phyloP scores from a whole-genome alignment of 768 basidiomycete species.

The Sporobolomyces phaffii region DNA sequence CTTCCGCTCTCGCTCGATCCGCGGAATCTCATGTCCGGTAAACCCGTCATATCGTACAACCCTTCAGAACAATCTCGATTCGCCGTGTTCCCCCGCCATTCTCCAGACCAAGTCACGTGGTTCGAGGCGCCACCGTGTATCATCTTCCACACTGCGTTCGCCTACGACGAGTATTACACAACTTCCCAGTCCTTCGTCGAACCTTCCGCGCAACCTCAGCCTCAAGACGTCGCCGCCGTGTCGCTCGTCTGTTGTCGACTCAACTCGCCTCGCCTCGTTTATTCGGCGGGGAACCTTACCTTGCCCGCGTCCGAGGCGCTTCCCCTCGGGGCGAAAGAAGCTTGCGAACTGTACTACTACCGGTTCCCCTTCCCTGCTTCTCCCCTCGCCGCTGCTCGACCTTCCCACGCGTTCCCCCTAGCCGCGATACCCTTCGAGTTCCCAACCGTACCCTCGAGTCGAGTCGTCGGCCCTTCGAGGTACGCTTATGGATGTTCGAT shows the following conservation, averaged over 20 bases:
- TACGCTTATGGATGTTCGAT: conserved; percentile 50
- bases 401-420: conserved; percentile 46
- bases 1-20: conserved; percentile 49
- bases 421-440: conserved; percentile 49
- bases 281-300: conserved; percentile 47
- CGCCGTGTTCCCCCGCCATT: conserved; percentile 46
- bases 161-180: conserved; percentile 45
- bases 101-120: conserved; percentile 38
- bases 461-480: conserved; percentile 43
- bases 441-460: conserved; percentile 43
- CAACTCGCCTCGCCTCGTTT: conserved; percentile 47
- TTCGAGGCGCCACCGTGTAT: conserved; percentile 46
- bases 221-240: conserved; percentile 36
- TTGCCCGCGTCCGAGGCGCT: conserved; percentile 41
- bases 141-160: conserved; percentile 50
- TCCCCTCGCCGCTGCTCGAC: not conserved
- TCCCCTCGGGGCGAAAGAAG: conserved; percentile 43
- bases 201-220: not conserved
- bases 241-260: conserved; percentile 48
- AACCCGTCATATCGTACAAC: conserved; percentile 47
- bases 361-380: conserved; percentile 41
- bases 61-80: conserved; percentile 46
- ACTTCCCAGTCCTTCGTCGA: not conserved
- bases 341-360: conserved; percentile 47
- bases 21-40: conserved; percentile 43